Evolutionary conservation across 305 asterid genomes (phyloP).

Genomic region (Fraxinus greggii): DNA sequence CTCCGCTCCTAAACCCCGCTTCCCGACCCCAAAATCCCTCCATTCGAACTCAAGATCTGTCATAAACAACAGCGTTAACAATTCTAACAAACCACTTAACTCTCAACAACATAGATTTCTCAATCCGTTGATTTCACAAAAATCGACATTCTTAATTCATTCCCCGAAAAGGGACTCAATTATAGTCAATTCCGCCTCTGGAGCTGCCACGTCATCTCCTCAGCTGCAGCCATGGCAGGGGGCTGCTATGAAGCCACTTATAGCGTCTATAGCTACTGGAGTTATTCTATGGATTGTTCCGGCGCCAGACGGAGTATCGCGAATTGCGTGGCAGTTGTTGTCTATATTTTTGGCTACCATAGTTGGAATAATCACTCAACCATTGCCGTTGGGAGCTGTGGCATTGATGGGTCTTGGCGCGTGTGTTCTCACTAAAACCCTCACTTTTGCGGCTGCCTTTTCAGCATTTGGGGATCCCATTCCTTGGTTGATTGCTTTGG

Average conservation of each 20-base stretch:
- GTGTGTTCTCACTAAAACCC: slow-evolving; percentile 78
- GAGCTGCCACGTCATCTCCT: slow-evolving; percentile 29
- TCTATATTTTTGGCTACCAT: slow-evolving; percentile 87
- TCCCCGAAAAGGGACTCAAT: slow-evolving; percentile 15
- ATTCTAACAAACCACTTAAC: slow-evolving; percentile 6
- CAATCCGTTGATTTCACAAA: slow-evolving; percentile 6
- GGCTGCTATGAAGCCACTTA: slow-evolving; percentile 74
- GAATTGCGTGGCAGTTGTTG: slow-evolving; percentile 75
- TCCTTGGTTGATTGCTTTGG: slow-evolving; percentile 91
- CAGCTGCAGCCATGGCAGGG: slow-evolving; percentile 70
- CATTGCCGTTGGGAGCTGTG: slow-evolving; percentile 89
- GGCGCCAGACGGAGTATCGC: slow-evolving; percentile 71
- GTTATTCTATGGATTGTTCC: slow-evolving; percentile 74
- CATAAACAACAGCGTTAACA: slow-evolving; percentile 14
- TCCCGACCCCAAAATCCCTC: slow-evolving; percentile 14
- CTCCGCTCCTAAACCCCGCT: slow-evolving; percentile 26
- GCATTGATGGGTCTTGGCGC: slow-evolving; percentile 89
- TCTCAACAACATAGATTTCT: background rate
- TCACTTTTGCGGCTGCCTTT: slow-evolving; percentile 81
- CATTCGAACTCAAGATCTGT: slow-evolving; percentile 18
- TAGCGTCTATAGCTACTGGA: slow-evolving; percentile 78
- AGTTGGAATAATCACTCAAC: slow-evolving; percentile 89
- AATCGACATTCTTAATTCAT: slow-evolving; percentile 10
- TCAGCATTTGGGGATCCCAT: slow-evolving; percentile 97
- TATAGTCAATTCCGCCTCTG: slow-evolving; percentile 33